These are phyloP conservation scores for Puccinia hordei DNA, from an alignment of 1,284 basidiomycete species.

Conservation along the genomic window DNA sequence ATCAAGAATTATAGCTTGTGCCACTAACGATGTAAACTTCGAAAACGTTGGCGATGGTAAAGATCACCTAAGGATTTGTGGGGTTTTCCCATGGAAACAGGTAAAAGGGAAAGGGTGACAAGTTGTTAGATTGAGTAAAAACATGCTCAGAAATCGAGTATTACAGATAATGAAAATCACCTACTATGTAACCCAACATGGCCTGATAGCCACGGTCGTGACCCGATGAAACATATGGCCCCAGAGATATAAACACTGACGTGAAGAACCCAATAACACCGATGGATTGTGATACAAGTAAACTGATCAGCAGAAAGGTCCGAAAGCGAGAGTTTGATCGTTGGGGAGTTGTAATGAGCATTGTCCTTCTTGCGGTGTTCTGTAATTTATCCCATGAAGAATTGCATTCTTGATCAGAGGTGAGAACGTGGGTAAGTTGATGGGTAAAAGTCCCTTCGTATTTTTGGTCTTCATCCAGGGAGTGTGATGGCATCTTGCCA, in stretches of 20 bases:
- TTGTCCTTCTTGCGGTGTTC: background rate
- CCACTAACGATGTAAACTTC: constrained; percentile 39
- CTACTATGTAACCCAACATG: constrained; percentile 39
- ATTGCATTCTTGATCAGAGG: background rate
- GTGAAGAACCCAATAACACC: constrained; percentile 38
- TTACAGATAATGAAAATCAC: constrained; percentile 3
- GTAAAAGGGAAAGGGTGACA: no score
- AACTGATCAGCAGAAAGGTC: constrained; percentile 1
- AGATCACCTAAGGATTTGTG: constrained; percentile 20
- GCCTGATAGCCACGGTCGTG: constrained; percentile 16
- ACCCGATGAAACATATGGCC: background rate
- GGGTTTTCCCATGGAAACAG: background rate
- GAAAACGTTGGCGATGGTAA: constrained; percentile 45
- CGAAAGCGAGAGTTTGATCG: background rate
- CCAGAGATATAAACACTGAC: constrained; percentile 33
- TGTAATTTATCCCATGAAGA: constrained; percentile 5
- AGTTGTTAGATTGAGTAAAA: background rate
- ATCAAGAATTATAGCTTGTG: background rate
- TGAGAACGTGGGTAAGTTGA: background rate
- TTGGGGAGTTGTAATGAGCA: constrained; percentile 8
- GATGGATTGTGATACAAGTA: constrained; percentile 32
- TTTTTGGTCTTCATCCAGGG: background rate
- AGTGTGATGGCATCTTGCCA: constrained; percentile 1
- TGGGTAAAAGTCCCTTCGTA: background rate
- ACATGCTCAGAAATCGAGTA: background rate